Evolutionary conservation across 1,284 basidiomycete genomes (phyloP), one percentile per base, ranked within the genome.

Genomic region (Boletus semigastroideus): DNA sequence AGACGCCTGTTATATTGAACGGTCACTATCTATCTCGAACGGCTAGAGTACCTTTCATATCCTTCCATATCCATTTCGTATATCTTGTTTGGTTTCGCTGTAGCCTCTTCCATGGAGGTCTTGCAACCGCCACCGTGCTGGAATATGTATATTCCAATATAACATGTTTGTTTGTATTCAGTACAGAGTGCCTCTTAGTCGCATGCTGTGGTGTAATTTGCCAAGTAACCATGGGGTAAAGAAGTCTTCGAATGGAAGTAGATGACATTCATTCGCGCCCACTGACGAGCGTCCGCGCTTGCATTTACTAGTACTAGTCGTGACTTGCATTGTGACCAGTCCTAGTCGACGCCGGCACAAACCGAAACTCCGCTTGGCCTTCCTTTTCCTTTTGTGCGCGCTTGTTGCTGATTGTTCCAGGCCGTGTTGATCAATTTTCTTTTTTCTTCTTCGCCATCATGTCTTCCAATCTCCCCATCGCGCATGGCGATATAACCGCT

Each of bases 401-500:
- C 53, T 55, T 51, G 58, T 31, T 12, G 38, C 48, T 63, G 68
- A 68, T 71, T 58, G 62, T 10, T 54, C 30, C 48, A 43, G 50
- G 45, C 38, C 54, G 55, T 19, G 17, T 37, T 11, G 36, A 17
- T 37, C 17, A 16, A 12, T 37, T n/a, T n/a, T 53, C 20, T 65
- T 51, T 62, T 59, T 56, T 51, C 46, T 51, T 57, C 49, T 54
- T 62, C 53, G 54, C 58, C 66, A 70, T 67, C 65, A 80, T 81
- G 78, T 79, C 78, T n/a, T 70, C 67, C 57, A 74, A 71, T 52
- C 59, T 80, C 48, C 72, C 74, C 62, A 79, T 82, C 64, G 70
- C 69, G 46, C 68, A 72, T 37, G 61, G 66, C 50, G 77, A 78
- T 62, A 71, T 76, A 12, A 79, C 79, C 14, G 88, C 89, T 5